Evolutionary conservation across 331 rosid genomes (phyloP), one percentile per base, ranked within the genome.

Genomic region (Rosa hybrid): DNA sequence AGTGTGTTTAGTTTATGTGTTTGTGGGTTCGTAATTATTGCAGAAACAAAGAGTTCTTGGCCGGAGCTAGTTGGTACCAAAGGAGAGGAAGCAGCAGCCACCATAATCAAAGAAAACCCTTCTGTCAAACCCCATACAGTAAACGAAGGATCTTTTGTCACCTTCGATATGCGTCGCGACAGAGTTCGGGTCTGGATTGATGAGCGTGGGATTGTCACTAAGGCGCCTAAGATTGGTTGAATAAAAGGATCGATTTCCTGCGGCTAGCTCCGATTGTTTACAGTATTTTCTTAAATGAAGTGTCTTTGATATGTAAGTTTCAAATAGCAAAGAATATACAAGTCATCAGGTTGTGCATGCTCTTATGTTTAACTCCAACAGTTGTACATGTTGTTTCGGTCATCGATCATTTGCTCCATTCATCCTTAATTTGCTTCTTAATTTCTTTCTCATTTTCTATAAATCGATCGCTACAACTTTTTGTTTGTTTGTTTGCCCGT

Each of bases 141-240:
- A 20, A 13, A 20, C 0, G 82, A 83, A 71, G 84, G 84, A 8
- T 72, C 85, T 6, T 8, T 63, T 53, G 75, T 88, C 57, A 83
- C 79, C 34, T 7, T 7, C 7, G 89, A 88, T 53, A 54, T 81
- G 30, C 82, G 87, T 23, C 12, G 69, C 18, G 83, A 87, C 78
- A 80, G 90, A 74, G 88, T 85, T 41, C 79, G 88, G 2, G 82
- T 85, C 72, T 85, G 85, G 85, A 86, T 83, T 74, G 80, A 85
- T 23, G 70, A 59, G 14, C 42, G 64, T 10, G 84, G 74, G 13
- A 30, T 75, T 20, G 86, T 85, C 18, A 78, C 77, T 8, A 30
- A 1, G 13, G 85, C 63, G 49, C 91, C 89, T 14, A 72, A 14
- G n/a, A 85, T 85, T 73, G 89, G 84, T 72, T 83, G 78, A 56